phyloP scores from a whole-genome alignment of 257 asterid species.

The Solanum sitiens region DNA sequence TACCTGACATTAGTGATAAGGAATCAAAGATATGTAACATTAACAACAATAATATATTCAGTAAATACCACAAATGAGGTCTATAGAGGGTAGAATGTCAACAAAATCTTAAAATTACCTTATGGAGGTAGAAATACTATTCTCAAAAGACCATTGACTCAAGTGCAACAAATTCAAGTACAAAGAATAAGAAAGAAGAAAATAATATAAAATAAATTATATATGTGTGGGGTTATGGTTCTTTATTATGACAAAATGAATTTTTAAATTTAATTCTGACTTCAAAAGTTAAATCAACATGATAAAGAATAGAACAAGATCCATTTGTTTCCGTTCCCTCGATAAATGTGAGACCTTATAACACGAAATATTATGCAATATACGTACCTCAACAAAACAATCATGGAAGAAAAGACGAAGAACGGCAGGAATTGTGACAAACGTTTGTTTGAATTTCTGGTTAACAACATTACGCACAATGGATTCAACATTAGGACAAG shows the following conservation, averaged over 20 bases:
- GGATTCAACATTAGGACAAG: constrained; percentile 64
- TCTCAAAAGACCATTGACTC: neutral
- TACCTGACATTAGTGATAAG: neutral
- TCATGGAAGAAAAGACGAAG: constrained; percentile 85
- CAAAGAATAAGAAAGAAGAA: too few relatives aligned
- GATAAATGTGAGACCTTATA: neutral
- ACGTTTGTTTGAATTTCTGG: constrained; percentile 45
- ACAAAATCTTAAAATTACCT: neutral
- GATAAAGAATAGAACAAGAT: neutral
- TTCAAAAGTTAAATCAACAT: neutral
- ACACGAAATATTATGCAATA: neutral
- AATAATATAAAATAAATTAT: neutral
- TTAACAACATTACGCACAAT: constrained; percentile 42
- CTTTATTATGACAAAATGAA: neutral
- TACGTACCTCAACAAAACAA: constrained; percentile 41
- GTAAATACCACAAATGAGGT: neutral
- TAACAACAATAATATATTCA: too few relatives aligned
- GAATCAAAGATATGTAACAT: neutral
- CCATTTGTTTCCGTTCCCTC: neutral
- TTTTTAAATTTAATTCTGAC: neutral
- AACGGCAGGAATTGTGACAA: constrained; percentile 48
- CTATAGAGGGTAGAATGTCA: neutral
- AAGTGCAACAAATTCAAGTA: neutral
- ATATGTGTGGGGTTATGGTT: neutral
- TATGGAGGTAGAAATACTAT: neutral